Base-by-base conservation (phyloP, 352 stramenopile genomes). In the Pythium biforme region DNA sequence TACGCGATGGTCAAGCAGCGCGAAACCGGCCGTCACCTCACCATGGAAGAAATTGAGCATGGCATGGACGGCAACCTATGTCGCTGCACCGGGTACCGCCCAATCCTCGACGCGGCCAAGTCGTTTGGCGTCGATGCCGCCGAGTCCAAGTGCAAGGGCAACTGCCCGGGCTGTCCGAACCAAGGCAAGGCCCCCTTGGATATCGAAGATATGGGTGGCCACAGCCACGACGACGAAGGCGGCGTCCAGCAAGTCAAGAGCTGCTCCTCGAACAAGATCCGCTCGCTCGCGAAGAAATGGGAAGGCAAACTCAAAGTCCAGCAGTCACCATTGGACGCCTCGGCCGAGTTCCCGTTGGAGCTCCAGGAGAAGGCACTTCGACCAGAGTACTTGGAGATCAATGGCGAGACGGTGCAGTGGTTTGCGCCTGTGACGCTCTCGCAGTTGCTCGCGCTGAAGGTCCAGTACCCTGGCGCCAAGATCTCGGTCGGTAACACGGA, bases 401-500 rank as follows among this genome's bases (percentile, higher is more conserved):
- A 79, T 25, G 81, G 86, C n/a, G 73, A 81, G 26, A 66, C 73
- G 9, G 72, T 96, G 39, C 91, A 92, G 9, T 99, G 96, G 96
- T 96, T 97, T 59, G 89, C 93, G 25, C 96, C 96, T 0, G 88
- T 87, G 48, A 96, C 90, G 14, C 73, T 99, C 17, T 49, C 75
- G 0, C 88, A 97, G 64, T 63, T 99, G 43, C 75, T 98, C 3
- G 62, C 79, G 34, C 66, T 98, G 2, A 97, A 98, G 71, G 71
- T 76, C 15, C 69, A 91, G 61, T 81, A 95, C 61, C 79, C 77
- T 1, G 68, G 88, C 25, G 79, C 85, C 7, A 98, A 97, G 73
- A 95, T 99, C 68, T 94, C 97, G 26, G 92, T 98, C 34, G 96
- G 96, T 20, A 98, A 99, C 70, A 98, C 95, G 0, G 95, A 98